These are phyloP conservation scores for Trichophyton rubrum DNA, from an alignment of 2,329 filamentous ascomycete species.

Conservation along the genomic window DNA sequence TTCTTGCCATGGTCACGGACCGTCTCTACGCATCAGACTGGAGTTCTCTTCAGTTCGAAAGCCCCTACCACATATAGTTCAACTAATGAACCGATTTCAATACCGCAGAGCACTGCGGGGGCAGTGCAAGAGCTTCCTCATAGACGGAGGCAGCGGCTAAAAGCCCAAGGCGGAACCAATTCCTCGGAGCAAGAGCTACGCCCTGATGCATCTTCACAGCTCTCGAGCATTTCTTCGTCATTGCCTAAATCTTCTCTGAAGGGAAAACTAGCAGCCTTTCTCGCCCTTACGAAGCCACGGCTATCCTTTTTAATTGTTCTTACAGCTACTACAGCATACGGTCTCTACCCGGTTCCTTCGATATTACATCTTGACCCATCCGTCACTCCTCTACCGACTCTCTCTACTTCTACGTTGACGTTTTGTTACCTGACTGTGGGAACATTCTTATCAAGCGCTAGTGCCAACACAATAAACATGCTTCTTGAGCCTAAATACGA, in stretches of 20 bases:
- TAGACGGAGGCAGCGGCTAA: conserved; percentile 33
- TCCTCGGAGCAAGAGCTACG: conserved; percentile 31
- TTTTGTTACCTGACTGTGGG: conserved; percentile 83
- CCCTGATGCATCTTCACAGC: conserved; percentile 48
- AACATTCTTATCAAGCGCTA: conserved; percentile 77
- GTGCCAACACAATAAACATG: conserved; percentile 94
- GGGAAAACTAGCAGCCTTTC: conserved; percentile 63
- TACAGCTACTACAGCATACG: conserved; percentile 80
- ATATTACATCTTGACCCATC: conserved; percentile 76
- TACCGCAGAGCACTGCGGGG: neutral
- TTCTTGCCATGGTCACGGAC: conserved; percentile 15
- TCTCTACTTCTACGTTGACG: conserved; percentile 66
- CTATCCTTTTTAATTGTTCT: conserved; percentile 84
- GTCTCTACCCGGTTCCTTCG: conserved; percentile 81
- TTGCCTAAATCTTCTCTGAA: conserved; percentile 46
- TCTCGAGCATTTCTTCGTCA: conserved; percentile 45
- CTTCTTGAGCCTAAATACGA: conserved; percentile 85
- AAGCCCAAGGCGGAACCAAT: conserved; percentile 19
- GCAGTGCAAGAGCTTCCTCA: conserved; percentile 28
- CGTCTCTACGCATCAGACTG: conserved; percentile 17
- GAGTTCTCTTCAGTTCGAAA: conserved; percentile 13
- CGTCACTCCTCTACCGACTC: conserved; percentile 41
- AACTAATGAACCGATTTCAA: neutral
- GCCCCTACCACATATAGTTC: conserved; percentile 6
- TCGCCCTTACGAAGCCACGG: conserved; percentile 90